Base-by-base conservation (phyloP, 768 basidiomycete species). In the Dioszegia hungarica region DNA sequence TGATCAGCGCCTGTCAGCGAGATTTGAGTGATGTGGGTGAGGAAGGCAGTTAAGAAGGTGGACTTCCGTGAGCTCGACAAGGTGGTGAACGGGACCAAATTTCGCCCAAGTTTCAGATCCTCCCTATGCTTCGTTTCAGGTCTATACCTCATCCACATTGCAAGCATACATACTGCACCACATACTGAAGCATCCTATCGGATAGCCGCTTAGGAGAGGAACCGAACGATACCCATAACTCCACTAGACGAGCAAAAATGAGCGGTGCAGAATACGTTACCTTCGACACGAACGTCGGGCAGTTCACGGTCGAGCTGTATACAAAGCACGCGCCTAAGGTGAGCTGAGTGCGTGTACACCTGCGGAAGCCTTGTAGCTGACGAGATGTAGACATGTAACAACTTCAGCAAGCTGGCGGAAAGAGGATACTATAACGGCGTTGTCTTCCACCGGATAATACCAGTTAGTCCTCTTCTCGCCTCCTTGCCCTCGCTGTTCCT, bases 401-500 rank as follows among this genome's bases (percentile, higher is more conserved):
- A 98, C 80, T 97, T 98, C 77, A 82, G 85, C 59, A 90, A 92
- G 66, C 84, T 98, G 27, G 82, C 88, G n/a, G 87, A 84, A 72
- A 83, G 86, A 57, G 92, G 93, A 0, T 97, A 95, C 77, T 97
- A 97, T 79, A 93, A 91, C 64, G 85, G 85, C 20, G 83, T 89
- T 3, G 72, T 89, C 45, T 97, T 95, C 72, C 94, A 97, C 78
- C 86, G 94, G 33, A 87, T 98, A 64, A 87, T 98, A 45, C 80
- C 87, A 37, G 91, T 91, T 61, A 45, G 84, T 76, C 4, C 36
- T 41, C 22, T 20, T 60, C 50, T n/a, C n/a, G n/a, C n/a, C n/a
- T n/a, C n/a, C n/a, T n/a, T n/a, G n/a, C n/a, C n/a, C n/a, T n/a
- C 49, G 19, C 41, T 19, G 12, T 22, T 34, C 24, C 39, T n/a